Evolutionary conservation across 495 filamentous ascomycete species (phyloP).

Genomic region (Penicillium manginii): DNA sequence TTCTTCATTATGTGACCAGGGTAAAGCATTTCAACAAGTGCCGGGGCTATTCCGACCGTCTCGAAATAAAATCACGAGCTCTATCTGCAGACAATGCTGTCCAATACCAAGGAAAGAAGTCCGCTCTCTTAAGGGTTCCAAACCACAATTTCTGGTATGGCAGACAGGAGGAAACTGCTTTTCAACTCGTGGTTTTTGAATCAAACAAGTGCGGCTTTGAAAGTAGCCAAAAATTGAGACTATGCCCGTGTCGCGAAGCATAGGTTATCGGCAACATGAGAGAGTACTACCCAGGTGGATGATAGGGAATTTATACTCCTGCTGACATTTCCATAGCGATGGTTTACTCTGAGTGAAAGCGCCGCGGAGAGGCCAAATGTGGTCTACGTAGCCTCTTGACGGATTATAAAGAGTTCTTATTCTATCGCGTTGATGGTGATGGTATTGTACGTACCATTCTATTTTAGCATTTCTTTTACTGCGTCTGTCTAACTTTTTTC

Average conservation of each 20-base stretch:
- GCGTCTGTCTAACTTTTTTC: background rate
- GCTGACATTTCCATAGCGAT: conserved; percentile 5
- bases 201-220: background rate
- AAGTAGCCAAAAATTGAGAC: background rate
- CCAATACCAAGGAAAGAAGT: background rate
- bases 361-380: conserved; percentile 7
- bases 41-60: background rate
- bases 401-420: conserved; percentile 12
- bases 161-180: background rate
- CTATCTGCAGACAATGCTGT: background rate
- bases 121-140: background rate
- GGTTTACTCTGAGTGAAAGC: conserved; percentile 9
- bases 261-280: conserved; percentile 11
- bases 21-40: background rate
- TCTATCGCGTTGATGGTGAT: conserved; percentile 11
- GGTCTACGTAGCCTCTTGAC: conserved; percentile 10
- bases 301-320: background rate
- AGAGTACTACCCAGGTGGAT: background rate
- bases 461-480: no score
- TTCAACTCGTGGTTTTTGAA: conserved; percentile 11
- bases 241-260: background rate
- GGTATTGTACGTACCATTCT: conserved; percentile 4
- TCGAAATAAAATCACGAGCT: background rate
- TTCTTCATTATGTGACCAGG: background rate
- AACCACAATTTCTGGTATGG: conserved; percentile 15